A percentile compares a stretch with the other conserved stretches of the same genome.
phyloP scores from a whole-genome alignment of 164 flowering plant genomes.

The Stephania cephalantha region DNA sequence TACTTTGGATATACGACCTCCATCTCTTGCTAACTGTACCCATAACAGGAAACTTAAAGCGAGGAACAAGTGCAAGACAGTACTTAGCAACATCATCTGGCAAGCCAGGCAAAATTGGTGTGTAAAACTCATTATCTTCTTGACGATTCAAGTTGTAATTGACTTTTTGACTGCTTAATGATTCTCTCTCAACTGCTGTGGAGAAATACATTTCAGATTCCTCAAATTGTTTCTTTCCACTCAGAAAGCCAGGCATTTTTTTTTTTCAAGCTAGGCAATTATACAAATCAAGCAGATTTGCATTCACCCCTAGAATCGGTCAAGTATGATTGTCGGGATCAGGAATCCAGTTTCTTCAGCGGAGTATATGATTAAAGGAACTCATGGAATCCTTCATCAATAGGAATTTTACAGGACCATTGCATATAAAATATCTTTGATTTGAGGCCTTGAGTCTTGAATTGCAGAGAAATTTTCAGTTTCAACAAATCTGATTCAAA shows the following conservation, averaged over 20 bases:
- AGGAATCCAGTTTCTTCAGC: slow-evolving; percentile 5
- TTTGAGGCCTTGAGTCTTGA: slow-evolving; percentile 41
- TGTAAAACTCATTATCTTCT: slow-evolving; percentile 22
- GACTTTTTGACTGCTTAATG: slow-evolving; percentile 28
- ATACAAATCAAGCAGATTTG: slow-evolving; percentile 9
- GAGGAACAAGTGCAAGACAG: slow-evolving; percentile 93
- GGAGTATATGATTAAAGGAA: slow-evolving; percentile 34
- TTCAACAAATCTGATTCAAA: slow-evolving; percentile 46
- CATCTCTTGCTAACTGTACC: slow-evolving; percentile 74
- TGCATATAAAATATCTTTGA: slow-evolving; percentile 51
- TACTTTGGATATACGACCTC: slow-evolving; percentile 74
- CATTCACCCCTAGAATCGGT: slow-evolving; percentile 2
- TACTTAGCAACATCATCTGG: slow-evolving; percentile 89
- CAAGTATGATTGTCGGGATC: slow-evolving; percentile 7
- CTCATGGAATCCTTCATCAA: slow-evolving; percentile 73
- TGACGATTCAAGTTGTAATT: slow-evolving; percentile 16
- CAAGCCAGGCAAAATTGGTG: slow-evolving; percentile 73
- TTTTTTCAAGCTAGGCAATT: slow-evolving; percentile 11
- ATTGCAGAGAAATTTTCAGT: slow-evolving; percentile 35
- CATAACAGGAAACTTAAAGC: slow-evolving; percentile 64
- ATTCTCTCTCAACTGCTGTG: slow-evolving; percentile 22
- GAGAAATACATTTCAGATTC: slow-evolving; percentile 47
- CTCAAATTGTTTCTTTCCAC: slow-evolving; percentile 37
- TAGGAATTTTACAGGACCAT: slow-evolving; percentile 73
- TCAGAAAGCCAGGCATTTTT: slow-evolving; percentile 46